A percentile compares a stretch with the other conserved stretches of the same genome.
phyloP scores from a whole-genome alignment of 768 basidiomycete genomes.

The Pleurotus salmoneostramineus region DNA sequence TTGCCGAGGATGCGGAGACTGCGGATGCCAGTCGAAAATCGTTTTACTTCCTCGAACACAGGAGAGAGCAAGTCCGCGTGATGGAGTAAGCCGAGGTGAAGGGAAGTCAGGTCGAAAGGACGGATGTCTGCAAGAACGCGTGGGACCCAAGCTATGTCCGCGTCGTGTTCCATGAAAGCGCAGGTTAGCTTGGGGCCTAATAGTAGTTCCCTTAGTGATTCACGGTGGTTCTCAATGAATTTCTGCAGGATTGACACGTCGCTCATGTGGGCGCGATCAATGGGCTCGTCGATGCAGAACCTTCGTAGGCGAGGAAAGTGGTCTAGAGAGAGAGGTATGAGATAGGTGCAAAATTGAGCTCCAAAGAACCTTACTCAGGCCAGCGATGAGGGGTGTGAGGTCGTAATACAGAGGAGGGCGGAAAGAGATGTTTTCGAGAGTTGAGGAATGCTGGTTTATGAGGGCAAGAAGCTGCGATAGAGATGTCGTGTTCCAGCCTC shows the following conservation, averaged over 20 bases:
- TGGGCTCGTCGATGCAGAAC: background rate
- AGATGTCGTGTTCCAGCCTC: background rate
- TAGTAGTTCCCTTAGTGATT: background rate
- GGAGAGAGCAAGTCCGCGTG: background rate
- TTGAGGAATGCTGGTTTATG: background rate
- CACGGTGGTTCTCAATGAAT: background rate
- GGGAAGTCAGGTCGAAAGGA: background rate
- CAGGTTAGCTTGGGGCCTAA: background rate
- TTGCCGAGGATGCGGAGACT: background rate
- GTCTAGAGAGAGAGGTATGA: background rate
- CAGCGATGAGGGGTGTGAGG: background rate
- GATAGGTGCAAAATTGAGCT: background rate
- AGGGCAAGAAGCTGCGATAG: background rate
- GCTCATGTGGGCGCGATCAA: constrained; percentile 4
- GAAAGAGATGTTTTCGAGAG: background rate
- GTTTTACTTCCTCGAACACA: background rate
- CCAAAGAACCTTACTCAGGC: background rate
- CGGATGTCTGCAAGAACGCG: background rate
- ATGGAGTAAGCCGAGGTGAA: background rate
- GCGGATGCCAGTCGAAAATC: background rate
- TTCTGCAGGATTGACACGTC: background rate
- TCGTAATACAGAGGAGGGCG: background rate
- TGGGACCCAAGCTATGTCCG: background rate
- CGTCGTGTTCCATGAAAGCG: background rate
- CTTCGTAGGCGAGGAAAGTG: constrained; percentile 1